phyloP scores from a whole-genome alignment of 129 eudicot genomes.

The Deinandra increscens region DNA sequence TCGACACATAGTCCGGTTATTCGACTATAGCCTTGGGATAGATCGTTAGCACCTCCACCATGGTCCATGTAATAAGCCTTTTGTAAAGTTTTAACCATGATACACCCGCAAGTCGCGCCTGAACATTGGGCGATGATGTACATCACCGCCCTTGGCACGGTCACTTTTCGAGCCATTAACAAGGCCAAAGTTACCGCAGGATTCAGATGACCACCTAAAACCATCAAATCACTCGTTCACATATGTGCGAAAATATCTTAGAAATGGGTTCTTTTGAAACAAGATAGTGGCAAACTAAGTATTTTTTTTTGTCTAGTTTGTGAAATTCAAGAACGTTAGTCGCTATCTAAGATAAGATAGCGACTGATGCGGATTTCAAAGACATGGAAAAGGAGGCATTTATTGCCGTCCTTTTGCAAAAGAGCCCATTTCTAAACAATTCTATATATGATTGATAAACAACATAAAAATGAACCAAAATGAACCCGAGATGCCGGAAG shows the following conservation, averaged over 20 bases:
- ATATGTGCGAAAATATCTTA: background rate
- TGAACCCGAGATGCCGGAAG: slow-evolving; percentile 71
- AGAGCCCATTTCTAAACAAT: too few relatives aligned
- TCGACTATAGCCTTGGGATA: slow-evolving; percentile 43
- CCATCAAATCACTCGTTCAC: background rate
- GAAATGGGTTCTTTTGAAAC: too few relatives aligned
- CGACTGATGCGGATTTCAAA: too few relatives aligned
- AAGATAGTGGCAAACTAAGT: too few relatives aligned
- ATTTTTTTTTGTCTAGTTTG: too few relatives aligned
- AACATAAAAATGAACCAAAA: slow-evolving; percentile 25
- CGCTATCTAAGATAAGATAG: too few relatives aligned
- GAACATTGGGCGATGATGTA: slow-evolving; percentile 64
- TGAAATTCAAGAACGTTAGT: too few relatives aligned
- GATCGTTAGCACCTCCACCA: slow-evolving; percentile 55
- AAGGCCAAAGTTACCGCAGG: slow-evolving; percentile 66
- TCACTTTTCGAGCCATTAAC: slow-evolving; percentile 55
- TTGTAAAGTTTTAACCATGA: slow-evolving; percentile 49
- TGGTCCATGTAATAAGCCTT: slow-evolving; percentile 40
- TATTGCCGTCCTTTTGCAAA: too few relatives aligned
- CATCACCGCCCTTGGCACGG: slow-evolving; percentile 47
- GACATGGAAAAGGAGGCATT: too few relatives aligned
- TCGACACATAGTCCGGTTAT: slow-evolving; percentile 57
- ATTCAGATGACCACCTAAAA: slow-evolving; percentile 62
- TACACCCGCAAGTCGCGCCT: slow-evolving; percentile 57
- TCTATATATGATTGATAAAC: background rate